These are phyloP conservation scores for Pleomassaria siparia DNA, from an alignment of 2,329 filamentous ascomycete species.

Conservation along the genomic window DNA sequence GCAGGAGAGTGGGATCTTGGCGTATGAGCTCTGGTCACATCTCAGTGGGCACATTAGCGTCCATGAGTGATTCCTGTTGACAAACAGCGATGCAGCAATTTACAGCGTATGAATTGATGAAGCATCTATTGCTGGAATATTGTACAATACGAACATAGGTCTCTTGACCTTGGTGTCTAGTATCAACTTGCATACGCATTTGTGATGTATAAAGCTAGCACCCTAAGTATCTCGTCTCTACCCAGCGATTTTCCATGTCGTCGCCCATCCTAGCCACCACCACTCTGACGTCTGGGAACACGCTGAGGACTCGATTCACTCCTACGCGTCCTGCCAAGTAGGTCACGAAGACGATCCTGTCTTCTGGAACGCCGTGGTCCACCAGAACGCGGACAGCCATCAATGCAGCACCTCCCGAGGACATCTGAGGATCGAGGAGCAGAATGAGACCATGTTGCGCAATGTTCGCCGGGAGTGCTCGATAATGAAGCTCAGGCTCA, in stretches of 20 bases:
- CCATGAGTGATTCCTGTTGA: background rate
- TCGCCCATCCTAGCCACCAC: slow-evolving; percentile 81
- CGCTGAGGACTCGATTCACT: slow-evolving; percentile 79
- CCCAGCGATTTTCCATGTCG: slow-evolving; percentile 84
- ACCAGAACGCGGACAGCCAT: slow-evolving; percentile 97
- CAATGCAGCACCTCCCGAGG: slow-evolving; percentile 77
- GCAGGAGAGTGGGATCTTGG: slow-evolving; percentile 6
- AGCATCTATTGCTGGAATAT: background rate
- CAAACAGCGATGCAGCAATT: background rate
- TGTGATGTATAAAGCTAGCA: slow-evolving; percentile 55
- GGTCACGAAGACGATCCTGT: slow-evolving; percentile 87
- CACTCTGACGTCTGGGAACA: slow-evolving; percentile 84
- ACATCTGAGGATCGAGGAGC: slow-evolving; percentile 91
- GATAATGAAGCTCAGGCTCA: slow-evolving; percentile 90
- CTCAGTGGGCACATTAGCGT: background rate
- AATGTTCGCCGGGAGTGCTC: slow-evolving; percentile 74
- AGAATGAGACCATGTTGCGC: slow-evolving; percentile 76
- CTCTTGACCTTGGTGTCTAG: background rate
- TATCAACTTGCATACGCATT: background rate
- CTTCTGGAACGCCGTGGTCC: slow-evolving; percentile 84
- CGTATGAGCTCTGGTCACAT: slow-evolving; percentile 18
- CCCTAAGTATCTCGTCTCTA: slow-evolving; percentile 88
- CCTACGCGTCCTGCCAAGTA: slow-evolving; percentile 86
- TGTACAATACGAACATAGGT: background rate
- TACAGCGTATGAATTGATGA: background rate